Conservation (phyloP, 2,329 filamentous ascomycete genomes). For the Sporothrix brunneoviolacea region DNA sequence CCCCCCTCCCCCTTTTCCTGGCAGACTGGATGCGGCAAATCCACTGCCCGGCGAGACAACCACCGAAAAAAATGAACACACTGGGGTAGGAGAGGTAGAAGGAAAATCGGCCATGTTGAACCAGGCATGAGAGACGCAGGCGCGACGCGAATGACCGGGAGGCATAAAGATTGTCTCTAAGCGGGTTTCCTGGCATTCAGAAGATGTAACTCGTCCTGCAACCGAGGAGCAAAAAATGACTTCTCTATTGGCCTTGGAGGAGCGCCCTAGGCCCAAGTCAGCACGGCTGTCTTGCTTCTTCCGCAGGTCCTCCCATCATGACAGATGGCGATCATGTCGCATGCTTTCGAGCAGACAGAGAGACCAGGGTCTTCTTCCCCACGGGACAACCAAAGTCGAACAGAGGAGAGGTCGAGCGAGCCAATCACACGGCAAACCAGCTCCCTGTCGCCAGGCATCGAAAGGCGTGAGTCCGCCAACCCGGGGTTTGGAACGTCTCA, state of each 20-base stretch:
- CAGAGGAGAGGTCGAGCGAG: background rate
- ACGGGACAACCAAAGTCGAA: background rate
- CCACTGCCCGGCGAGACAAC: background rate
- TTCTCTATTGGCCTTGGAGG: too few species aligned
- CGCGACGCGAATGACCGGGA: too few species aligned
- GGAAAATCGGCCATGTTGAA: too few species aligned
- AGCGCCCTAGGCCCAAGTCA: too few species aligned
- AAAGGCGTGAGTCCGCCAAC: background rate
- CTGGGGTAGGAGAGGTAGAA: background rate
- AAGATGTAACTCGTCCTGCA: background rate
- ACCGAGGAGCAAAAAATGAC: background rate
- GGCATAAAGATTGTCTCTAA: background rate
- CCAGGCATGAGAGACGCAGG: background rate
- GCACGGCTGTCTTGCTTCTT: too few species aligned
- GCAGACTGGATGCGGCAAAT: background rate
- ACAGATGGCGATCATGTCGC: background rate
- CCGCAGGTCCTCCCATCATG: slow-evolving; percentile 1
- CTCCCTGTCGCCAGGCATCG: background rate
- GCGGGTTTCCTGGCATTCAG: background rate
- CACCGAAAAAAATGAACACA: background rate
- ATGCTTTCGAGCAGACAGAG: too few species aligned
- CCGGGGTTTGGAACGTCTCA: slow-evolving; percentile 13
- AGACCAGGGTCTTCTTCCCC: too few species aligned
- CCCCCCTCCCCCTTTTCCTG: background rate
- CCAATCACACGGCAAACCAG: background rate